These are phyloP conservation scores for Apodospora peruviana DNA, from an alignment of 495 filamentous ascomycete genomes.

Conservation along the genomic window DNA sequence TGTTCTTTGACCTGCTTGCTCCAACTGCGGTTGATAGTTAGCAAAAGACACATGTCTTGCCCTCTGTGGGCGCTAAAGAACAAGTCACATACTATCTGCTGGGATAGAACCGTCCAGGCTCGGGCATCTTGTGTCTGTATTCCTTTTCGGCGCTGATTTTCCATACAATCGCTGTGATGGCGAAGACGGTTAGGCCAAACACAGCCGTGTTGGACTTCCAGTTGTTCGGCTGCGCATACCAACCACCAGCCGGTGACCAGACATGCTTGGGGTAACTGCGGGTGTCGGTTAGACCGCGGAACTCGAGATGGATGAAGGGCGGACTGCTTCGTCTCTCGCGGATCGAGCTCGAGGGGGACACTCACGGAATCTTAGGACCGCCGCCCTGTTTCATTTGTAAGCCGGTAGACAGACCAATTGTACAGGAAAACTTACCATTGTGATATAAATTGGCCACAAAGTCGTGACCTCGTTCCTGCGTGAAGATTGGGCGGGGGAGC, in stretches of 20 bases:
- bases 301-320: too few relatives aligned
- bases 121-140: slow-evolving; percentile 75
- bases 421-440: slow-evolving; percentile 22
- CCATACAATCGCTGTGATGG: slow-evolving; percentile 68
- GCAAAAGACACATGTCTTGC: not conserved
- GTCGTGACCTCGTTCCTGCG: slow-evolving; percentile 10
- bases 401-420: slow-evolving; percentile 11
- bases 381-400: slow-evolving; percentile 55
- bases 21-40: slow-evolving; percentile 56
- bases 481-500: slow-evolving; percentile 1
- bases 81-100: slow-evolving; percentile 77
- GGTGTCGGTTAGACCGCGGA: slow-evolving; percentile 6
- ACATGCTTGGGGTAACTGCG: slow-evolving; percentile 94
- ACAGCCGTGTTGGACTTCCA: slow-evolving; percentile 95
- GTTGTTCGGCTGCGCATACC: slow-evolving; percentile 91
- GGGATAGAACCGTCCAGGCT: slow-evolving; percentile 82
- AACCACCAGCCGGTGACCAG: slow-evolving; percentile 97
- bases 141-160: slow-evolving; percentile 81
- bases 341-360: slow-evolving; percentile 13
- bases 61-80: too few relatives aligned
- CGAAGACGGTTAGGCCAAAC: slow-evolving; percentile 63
- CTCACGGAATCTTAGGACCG: slow-evolving; percentile 88
- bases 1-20: slow-evolving; percentile 86
- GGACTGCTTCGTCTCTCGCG: too few relatives aligned
- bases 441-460: slow-evolving; percentile 11